Evolutionary conservation across 306 rosid genomes (phyloP), one percentile per base, ranked within the genome.

Genomic region (Carpinus viminea): DNA sequence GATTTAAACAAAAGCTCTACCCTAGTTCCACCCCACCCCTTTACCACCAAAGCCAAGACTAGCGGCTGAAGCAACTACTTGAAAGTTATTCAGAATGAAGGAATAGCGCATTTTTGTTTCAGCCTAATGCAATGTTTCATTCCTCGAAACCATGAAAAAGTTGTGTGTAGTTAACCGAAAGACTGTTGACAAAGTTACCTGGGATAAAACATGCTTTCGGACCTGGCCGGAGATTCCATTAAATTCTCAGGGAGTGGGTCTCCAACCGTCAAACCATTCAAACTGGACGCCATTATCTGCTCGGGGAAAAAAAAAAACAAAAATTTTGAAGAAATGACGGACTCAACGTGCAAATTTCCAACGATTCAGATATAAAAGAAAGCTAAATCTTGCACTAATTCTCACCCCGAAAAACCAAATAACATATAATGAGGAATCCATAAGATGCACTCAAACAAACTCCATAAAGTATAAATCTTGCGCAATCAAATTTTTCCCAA

Each of bases 201-300:
- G 46, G 83, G 76, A 84, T 87, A 91, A 81, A 87, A 87, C 86
- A 86, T 76, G 83, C 87, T 85, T 59, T 95, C 99, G 45, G 98
- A 95, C 86, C 98, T 89, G 48, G 94, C 98, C 2, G 98, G 98
- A 88, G 97, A 95, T 59, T 95, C 99, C 99, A 95, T 84, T 34
- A 93, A 92, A 87, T 89, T 95, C 70, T 91, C 99, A 61, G 98
- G 79, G 69, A 95, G 92, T 55, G 98, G 90, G 53, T 95, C 99
- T 76, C 93, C 99, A 72, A 95, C 99, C 20, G 98, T 95, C 86
- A 93, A 85, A 64, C 99, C 99, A 56, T 95, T 95, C 86, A 95
- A 89, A 88, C 99, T 95, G 57, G 99, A 91, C 46, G 99, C 99
- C 99, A 95, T 93, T 80, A 95, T 93, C 99, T 95, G 88, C 55